Evolutionary conservation across 495 filamentous ascomycete genomes (phyloP).

Genomic region (Penicillium chermesinum): DNA sequence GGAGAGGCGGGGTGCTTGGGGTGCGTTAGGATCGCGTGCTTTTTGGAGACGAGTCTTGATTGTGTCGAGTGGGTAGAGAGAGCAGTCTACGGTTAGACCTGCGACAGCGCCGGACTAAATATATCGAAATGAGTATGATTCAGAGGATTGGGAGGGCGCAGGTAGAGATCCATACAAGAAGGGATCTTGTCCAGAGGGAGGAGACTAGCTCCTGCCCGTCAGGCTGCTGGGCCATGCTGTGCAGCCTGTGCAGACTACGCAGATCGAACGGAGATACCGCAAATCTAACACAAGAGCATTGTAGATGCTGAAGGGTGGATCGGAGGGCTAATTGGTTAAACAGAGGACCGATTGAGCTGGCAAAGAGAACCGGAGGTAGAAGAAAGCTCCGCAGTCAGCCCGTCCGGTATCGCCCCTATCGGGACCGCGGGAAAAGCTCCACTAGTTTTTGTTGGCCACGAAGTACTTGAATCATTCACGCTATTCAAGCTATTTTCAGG

Average conservation of each 20-base stretch:
- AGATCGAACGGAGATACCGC: too few species aligned
- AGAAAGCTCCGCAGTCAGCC: constrained; percentile 27
- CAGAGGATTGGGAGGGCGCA: background rate
- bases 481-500: too few species aligned
- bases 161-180: constrained; percentile 30
- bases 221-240: constrained; percentile 27
- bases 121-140: constrained; percentile 11
- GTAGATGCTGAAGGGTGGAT: background rate
- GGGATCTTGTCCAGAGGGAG: constrained; percentile 42
- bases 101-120: constrained; percentile 68
- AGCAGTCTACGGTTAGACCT: constrained; percentile 84
- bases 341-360: background rate
- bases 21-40: constrained; percentile 62
- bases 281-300: constrained; percentile 13
- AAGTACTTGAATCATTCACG: background rate
- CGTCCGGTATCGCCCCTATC: constrained; percentile 24
- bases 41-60: constrained; percentile 94
- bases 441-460: background rate
- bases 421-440: constrained; percentile 1
- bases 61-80: constrained; percentile 87
- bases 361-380: constrained; percentile 1
- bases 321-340: background rate
- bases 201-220: constrained; percentile 36
- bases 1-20: constrained; percentile 41
- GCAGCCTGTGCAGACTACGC: background rate